phyloP scores from a whole-genome alignment of 805 yeast genomes.

The Pichia deserticola region DNA sequence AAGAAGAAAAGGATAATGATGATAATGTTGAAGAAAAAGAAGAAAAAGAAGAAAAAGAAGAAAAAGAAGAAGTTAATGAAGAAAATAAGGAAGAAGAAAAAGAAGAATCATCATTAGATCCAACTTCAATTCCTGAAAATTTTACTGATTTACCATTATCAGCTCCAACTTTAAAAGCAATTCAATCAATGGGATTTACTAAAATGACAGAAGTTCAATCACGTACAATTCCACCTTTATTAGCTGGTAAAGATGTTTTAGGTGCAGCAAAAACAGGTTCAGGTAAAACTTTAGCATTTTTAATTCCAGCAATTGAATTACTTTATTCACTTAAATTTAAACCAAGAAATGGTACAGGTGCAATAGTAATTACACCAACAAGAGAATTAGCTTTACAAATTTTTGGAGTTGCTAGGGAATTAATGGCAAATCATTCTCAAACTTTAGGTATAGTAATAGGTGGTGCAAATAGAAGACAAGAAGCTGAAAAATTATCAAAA shows the following conservation, averaged over 20 bases:
- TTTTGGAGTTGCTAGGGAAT: slow-evolving; percentile 94
- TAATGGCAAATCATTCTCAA: slow-evolving; percentile 85
- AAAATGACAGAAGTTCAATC: slow-evolving; percentile 94
- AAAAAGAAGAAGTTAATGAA: slow-evolving; percentile 19
- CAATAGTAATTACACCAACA: slow-evolving; percentile 91
- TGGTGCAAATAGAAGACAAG: slow-evolving; percentile 96
- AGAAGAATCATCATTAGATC: background rate
- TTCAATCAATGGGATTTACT: slow-evolving; percentile 81
- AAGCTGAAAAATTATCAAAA: slow-evolving; percentile 86
- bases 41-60: slow-evolving; percentile 23
- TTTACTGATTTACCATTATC: slow-evolving; percentile 60
- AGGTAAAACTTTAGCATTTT: slow-evolving; percentile 93
- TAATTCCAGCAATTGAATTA: slow-evolving; percentile 92
- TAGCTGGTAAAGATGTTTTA: slow-evolving; percentile 94
- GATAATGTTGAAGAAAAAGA: slow-evolving; percentile 21
- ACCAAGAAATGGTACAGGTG: slow-evolving; percentile 98
- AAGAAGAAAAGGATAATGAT: slow-evolving; percentile 25
- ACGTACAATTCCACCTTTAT: slow-evolving; percentile 89
- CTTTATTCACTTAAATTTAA: slow-evolving; percentile 85
- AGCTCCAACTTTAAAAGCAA: slow-evolving; percentile 73
- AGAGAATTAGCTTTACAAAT: slow-evolving; percentile 97
- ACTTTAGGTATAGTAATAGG: slow-evolving; percentile 97
- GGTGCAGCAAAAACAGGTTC: slow-evolving; percentile 99
- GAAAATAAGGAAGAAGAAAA: slow-evolving; percentile 1
- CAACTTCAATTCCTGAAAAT: slow-evolving; percentile 18